Percentiles rank a stretch among this genome's conserved stretches.
These are phyloP conservation scores for Stephanodiscus minutulus DNA, from an alignment of 108 stramenopile species.

Conservation along the genomic window DNA sequence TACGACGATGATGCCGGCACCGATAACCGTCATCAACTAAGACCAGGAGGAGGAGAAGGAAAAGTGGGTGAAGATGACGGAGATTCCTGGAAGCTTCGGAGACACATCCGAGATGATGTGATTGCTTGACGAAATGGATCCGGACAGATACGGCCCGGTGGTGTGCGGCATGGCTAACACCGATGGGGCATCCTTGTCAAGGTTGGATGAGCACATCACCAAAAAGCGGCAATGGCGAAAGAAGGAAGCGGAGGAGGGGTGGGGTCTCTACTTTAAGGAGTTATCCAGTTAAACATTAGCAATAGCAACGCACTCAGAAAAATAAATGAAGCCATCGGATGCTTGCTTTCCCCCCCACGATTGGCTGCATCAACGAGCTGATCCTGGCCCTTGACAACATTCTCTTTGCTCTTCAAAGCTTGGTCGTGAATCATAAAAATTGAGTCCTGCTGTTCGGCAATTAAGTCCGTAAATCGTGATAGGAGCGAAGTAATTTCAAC, in stretches of 20 bases:
- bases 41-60: too few species aligned
- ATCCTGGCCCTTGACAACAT: constrained; percentile 81
- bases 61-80: constrained; percentile 38
- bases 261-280: constrained; percentile 37
- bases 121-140: constrained; percentile 59
- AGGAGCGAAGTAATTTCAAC: constrained; percentile 81
- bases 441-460: constrained; percentile 81
- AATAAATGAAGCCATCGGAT: constrained; percentile 83
- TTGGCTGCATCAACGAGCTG: constrained; percentile 76
- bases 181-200: constrained; percentile 65
- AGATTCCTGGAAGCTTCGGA: constrained; percentile 84
- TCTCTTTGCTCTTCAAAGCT: constrained; percentile 67
- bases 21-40: too few species aligned
- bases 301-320: constrained; percentile 60
- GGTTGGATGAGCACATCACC: constrained; percentile 46
- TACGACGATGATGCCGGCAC: too few species aligned
- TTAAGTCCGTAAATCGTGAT: constrained; percentile 76
- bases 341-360: constrained; percentile 64
- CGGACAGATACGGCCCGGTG: constrained; percentile 58
- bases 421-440: constrained; percentile 71
- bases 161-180: constrained; percentile 65
- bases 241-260: too few species aligned
- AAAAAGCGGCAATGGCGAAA: neutral
- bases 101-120: constrained; percentile 92
- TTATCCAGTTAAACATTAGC: constrained; percentile 73